Conservation (phyloP, 108 stramenopile genomes). For the Nannochloropsis salina region DNA sequence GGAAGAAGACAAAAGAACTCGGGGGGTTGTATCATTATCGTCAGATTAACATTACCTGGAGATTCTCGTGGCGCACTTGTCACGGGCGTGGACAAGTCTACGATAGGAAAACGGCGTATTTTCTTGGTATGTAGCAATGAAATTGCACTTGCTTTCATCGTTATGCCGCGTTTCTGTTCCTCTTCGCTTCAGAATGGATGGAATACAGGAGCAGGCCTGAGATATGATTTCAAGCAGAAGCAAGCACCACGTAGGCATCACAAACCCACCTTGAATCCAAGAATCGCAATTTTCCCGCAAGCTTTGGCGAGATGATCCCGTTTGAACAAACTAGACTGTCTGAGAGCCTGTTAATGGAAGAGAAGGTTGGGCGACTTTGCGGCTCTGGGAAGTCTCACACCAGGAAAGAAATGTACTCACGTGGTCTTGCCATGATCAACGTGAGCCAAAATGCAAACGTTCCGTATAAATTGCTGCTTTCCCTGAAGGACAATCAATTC, state of each 20-base stretch:
- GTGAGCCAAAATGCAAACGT: constrained; percentile 62
- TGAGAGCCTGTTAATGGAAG: constrained; percentile 44
- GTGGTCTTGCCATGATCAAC: constrained; percentile 63
- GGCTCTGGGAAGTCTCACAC: not conserved
- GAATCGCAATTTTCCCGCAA: constrained; percentile 59
- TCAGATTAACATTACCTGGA: not conserved
- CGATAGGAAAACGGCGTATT: not conserved
- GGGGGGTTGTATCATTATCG: too few relatives aligned
- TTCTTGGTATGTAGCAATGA: not conserved
- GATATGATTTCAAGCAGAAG: not conserved
- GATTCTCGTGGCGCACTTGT: not conserved
- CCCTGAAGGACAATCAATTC: not conserved
- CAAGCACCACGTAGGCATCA: not conserved
- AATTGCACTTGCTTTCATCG: constrained; percentile 64
- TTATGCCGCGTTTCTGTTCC: constrained; percentile 89
- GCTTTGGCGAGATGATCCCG: constrained; percentile 58
- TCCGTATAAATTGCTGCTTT: constrained; percentile 41
- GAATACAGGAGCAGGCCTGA: not conserved
- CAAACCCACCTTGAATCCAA: constrained; percentile 56
- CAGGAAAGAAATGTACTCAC: constrained; percentile 17
- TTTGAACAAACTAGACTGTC: constrained; percentile 59
- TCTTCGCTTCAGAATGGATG: constrained; percentile 60
- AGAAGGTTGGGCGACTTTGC: not conserved
- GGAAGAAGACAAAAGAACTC: too few relatives aligned
- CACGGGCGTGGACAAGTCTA: too few relatives aligned